Conservation (phyloP, 2,329 filamentous ascomycete species). For the Aspergillus pseudonomiae region DNA sequence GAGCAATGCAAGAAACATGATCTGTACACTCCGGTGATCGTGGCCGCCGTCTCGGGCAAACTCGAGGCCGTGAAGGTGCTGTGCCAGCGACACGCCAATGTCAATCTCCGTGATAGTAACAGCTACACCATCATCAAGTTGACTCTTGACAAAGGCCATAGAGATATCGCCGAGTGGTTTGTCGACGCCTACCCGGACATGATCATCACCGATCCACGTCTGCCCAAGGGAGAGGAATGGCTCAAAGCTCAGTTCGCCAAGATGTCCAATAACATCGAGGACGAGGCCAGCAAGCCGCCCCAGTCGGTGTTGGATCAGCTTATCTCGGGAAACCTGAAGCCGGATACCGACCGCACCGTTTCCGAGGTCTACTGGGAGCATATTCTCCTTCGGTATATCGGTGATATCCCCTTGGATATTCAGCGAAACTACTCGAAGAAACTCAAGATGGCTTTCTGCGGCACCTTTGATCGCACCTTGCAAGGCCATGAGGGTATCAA, state of each 20-base stretch:
- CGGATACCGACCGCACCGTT: slow-evolving; percentile 2
- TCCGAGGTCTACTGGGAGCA: slow-evolving; percentile 16
- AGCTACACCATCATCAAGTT: slow-evolving; percentile 15
- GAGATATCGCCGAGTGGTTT: background rate
- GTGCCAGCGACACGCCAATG: background rate
- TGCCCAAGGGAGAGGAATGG: slow-evolving; percentile 8
- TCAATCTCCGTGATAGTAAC: slow-evolving; percentile 6
- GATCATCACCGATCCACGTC: slow-evolving; percentile 10
- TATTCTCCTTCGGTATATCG: slow-evolving; percentile 18
- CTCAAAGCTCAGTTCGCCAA: slow-evolving; percentile 4
- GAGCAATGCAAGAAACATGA: background rate
- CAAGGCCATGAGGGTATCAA: slow-evolving; percentile 9
- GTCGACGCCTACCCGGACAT: background rate
- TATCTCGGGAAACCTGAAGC: background rate
- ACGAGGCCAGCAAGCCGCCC: slow-evolving; percentile 7
- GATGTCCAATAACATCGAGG: slow-evolving; percentile 8
- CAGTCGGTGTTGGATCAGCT: slow-evolving; percentile 8
- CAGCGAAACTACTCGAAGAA: slow-evolving; percentile 12
- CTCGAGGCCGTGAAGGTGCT: slow-evolving; percentile 5
- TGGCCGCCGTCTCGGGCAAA: slow-evolving; percentile 7
- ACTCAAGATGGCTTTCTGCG: slow-evolving; percentile 9
- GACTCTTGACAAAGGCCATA: slow-evolving; percentile 1
- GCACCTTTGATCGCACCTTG: slow-evolving; percentile 12
- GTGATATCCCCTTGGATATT: slow-evolving; percentile 13
- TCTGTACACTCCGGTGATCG: slow-evolving; percentile 6